These are phyloP conservation scores for Xerocomellus intermedius DNA, from an alignment of 768 basidiomycete species.

Conservation along the genomic window DNA sequence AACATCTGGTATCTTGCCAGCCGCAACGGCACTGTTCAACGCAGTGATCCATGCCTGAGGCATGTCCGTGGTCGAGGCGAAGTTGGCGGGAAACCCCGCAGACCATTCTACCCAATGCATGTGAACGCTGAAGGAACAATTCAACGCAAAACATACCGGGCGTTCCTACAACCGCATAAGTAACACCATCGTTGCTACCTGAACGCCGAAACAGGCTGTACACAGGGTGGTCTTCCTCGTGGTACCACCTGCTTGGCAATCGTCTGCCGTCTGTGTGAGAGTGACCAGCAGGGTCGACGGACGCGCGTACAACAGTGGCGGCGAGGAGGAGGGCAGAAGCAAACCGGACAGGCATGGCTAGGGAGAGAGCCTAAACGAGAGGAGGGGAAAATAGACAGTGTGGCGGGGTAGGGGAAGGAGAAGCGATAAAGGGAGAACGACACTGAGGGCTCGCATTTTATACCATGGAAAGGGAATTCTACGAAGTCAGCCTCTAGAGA, in stretches of 20 bases:
- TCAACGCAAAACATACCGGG: slow-evolving; percentile 40
- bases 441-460: slow-evolving; percentile 22
- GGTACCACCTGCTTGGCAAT: slow-evolving; percentile 54
- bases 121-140: not conserved
- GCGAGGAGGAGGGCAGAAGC: slow-evolving; percentile 27
- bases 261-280: slow-evolving; percentile 17
- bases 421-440: slow-evolving; percentile 6
- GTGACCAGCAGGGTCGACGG: slow-evolving; percentile 18
- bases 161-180: slow-evolving; percentile 59
- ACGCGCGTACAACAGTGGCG: slow-evolving; percentile 20
- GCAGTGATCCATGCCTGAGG: slow-evolving; percentile 75
- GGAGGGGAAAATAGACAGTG: slow-evolving; percentile 30
- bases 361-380: slow-evolving; percentile 38
- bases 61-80: slow-evolving; percentile 49
- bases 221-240: slow-evolving; percentile 55
- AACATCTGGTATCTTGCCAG: slow-evolving; percentile 73
- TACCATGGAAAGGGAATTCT: slow-evolving; percentile 18
- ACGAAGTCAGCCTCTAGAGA: slow-evolving; percentile 27
- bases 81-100: slow-evolving; percentile 52
- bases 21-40: slow-evolving; percentile 59
- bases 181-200: slow-evolving; percentile 40
- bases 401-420: slow-evolving; percentile 7
- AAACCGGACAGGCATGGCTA: slow-evolving; percentile 26
- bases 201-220: slow-evolving; percentile 62
- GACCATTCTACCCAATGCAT: slow-evolving; percentile 51